phyloP scores from a whole-genome alignment of 2,329 filamentous ascomycete species.

The Nigrospora oryzae region DNA sequence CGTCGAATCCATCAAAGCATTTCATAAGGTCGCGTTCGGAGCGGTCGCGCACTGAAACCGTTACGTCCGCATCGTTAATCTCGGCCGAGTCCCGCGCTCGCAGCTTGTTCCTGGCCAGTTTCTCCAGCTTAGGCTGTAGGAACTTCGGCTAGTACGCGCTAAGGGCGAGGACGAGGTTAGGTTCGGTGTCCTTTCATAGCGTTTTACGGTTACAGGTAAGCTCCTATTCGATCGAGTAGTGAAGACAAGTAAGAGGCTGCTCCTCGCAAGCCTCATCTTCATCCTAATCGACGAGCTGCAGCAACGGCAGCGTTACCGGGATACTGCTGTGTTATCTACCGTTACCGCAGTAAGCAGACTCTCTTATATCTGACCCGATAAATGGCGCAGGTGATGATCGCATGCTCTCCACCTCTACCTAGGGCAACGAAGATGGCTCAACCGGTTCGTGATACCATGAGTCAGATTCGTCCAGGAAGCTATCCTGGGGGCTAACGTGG shows the following conservation, averaged over 20 bases:
- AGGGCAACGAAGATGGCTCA: too few species aligned
- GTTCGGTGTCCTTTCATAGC: constrained; percentile 16
- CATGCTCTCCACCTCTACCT: too few species aligned
- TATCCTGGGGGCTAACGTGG: too few species aligned
- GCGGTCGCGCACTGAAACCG: neutral
- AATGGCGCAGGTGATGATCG: too few species aligned
- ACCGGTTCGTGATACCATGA: too few species aligned
- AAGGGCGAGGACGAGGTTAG: constrained; percentile 14
- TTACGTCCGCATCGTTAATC: constrained; percentile 5
- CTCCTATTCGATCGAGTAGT: constrained; percentile 19
- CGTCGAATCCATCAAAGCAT: neutral
- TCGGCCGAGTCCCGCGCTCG: constrained; percentile 8
- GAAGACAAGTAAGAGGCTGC: constrained; percentile 11
- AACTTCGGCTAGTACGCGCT: constrained; percentile 6
- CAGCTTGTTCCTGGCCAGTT: constrained; percentile 6
- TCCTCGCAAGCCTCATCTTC: neutral
- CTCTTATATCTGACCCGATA: neutral
- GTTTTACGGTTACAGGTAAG: constrained; percentile 13
- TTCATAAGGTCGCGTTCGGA: neutral
- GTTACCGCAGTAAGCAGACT: neutral
- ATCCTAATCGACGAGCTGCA: neutral
- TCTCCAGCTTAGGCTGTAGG: constrained; percentile 7
- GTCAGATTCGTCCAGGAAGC: too few species aligned
- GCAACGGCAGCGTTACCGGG: neutral
- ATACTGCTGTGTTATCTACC: neutral